Evolutionary conservation across 2,329 filamentous ascomycete species (phyloP).

Genomic region (Colletotrichum spinosum): DNA sequence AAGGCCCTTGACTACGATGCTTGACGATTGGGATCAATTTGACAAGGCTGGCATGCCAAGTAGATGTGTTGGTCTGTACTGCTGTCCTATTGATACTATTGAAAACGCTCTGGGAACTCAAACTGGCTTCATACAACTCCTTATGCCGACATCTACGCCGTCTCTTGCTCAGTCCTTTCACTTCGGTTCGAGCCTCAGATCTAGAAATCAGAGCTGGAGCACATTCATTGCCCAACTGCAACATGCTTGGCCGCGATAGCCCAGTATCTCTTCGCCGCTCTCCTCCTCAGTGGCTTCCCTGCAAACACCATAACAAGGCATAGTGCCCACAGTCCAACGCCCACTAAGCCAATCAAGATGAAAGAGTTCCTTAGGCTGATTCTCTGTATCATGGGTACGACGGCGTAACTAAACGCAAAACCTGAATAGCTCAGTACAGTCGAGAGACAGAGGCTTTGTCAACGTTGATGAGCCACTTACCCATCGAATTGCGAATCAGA

Average conservation of each 20-base stretch:
- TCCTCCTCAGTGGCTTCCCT: slow-evolving; percentile 38
- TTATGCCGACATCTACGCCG: too few relatives aligned
- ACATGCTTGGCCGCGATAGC: slow-evolving; percentile 35
- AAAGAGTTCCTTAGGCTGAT: slow-evolving; percentile 40
- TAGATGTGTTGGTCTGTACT: too few relatives aligned
- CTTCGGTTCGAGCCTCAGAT: too few relatives aligned
- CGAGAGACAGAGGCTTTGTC: not conserved
- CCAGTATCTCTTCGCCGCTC: slow-evolving; percentile 39
- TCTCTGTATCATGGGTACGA: slow-evolving; percentile 41
- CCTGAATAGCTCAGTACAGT: slow-evolving; percentile 19
- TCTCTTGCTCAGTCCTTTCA: too few relatives aligned
- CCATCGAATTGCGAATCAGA: slow-evolving; percentile 42
- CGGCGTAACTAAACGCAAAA: slow-evolving; percentile 42
- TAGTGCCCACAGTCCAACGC: slow-evolving; percentile 37
- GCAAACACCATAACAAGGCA: slow-evolving; percentile 8
- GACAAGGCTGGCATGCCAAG: too few relatives aligned
- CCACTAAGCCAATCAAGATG: slow-evolving; percentile 39
- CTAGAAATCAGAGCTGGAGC: not conserved
- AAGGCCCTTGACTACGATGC: too few relatives aligned
- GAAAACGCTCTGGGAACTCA: too few relatives aligned
- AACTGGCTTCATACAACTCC: too few relatives aligned
- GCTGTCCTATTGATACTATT: too few relatives aligned
- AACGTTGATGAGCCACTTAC: slow-evolving; percentile 20
- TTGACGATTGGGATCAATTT: too few relatives aligned
- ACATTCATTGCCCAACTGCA: not conserved